Percentiles rank a stretch among this genome's conserved stretches.
Conservation (phyloP, 306 rosid species). For the Crataegus laevigata region DNA sequence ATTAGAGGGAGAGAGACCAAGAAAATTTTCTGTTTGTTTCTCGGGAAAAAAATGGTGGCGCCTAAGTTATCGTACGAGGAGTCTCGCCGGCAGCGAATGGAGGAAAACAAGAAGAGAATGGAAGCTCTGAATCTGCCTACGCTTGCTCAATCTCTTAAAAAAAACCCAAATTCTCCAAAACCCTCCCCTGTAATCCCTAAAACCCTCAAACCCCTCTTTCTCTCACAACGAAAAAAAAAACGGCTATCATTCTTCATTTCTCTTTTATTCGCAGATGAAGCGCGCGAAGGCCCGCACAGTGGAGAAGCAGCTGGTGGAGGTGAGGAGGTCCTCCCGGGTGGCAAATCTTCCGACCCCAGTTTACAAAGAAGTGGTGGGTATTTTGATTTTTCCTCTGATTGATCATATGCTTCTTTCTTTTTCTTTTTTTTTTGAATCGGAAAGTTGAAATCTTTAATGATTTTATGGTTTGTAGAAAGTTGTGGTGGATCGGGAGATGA, state of each 20-base stretch:
- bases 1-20: not conserved
- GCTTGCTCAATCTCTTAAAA: constrained; percentile 48
- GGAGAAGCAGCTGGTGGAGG: constrained; percentile 38
- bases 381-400: not conserved
- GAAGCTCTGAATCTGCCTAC: constrained; percentile 62
- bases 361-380: constrained; percentile 58
- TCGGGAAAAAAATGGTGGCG: constrained; percentile 20
- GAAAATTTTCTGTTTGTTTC: not conserved
- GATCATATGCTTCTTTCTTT: not conserved
- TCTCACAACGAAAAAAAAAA: not conserved
- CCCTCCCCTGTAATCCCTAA: constrained; percentile 31
- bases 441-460: not conserved
- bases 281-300: constrained; percentile 32
- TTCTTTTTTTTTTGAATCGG: not conserved
- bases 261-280: constrained; percentile 28
- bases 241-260: not conserved
- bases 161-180: constrained; percentile 38
- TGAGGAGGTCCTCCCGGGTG: constrained; percentile 69
- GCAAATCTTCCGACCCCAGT: constrained; percentile 51
- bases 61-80: constrained; percentile 52
- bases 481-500: constrained; percentile 31
- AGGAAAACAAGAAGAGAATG: constrained; percentile 66
- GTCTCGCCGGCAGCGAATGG: constrained; percentile 51
- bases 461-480: constrained; percentile 22
- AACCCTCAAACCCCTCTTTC: not conserved